Base-by-base conservation (phyloP, 2,329 filamentous ascomycete genomes). In the Venturia effusa region DNA sequence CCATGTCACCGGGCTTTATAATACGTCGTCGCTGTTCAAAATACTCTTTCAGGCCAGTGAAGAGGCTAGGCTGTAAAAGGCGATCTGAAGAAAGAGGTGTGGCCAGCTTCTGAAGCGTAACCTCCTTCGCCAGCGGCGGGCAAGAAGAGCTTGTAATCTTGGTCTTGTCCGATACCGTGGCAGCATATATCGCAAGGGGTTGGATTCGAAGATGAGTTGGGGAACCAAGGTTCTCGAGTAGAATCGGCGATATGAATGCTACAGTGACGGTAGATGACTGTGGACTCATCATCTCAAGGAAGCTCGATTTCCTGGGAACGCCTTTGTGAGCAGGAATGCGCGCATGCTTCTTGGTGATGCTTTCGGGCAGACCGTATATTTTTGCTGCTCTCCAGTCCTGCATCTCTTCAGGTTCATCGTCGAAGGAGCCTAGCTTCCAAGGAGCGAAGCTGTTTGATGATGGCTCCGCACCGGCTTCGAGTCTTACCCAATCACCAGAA, bases 401-500 rank as follows among this genome's bases (percentile, higher is more conserved):
- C 3, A 83, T 77, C n/a, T 86, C 81, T 11, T 81, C 76, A n/a
- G 83, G 80, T 7, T 83, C 83, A 45, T 64, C 62, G 27, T 85
- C 85, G 3, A 91, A 66, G 22, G 79, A 1, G 87, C 87, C 77
- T 87, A 88, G 0, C 82, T 78, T 61, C 83, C 88, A 68, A 84
- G 84, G 65, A 27, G 54, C 60, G 19, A 65, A 61, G 22, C 81
- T 88, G 73, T 85, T 88, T 19, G 80, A 77, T 27, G 83, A 88
- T 65, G 90, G 88, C 71, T 92, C 90, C 68, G 89, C 83, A 0
- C 89, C 83, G 6, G 85, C 82, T 75, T 96, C 91, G 13, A 97
- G 80, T 27, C 88, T 87, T 13, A 96, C 91, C 94, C 94, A 99
- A 72, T 99, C 94, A 37, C 94, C 94, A 0, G 93, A 97, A 72